Evolutionary conservation across 441 rosid genomes (phyloP).

Genomic region (Erysimum cheiri): DNA sequence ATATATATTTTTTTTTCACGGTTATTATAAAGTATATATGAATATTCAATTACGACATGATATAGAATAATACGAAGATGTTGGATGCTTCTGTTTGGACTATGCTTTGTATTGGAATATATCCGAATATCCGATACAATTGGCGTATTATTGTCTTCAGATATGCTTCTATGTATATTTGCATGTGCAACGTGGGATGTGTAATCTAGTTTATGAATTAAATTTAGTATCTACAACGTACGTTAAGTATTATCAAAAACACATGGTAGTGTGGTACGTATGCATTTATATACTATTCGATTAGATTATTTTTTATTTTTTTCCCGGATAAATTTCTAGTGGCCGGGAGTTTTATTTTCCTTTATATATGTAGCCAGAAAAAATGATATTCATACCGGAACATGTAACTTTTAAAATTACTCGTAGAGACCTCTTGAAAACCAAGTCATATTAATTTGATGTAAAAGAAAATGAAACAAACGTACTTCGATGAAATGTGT

Average conservation of each 20-base stretch:
- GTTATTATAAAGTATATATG: not conserved
- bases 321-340: not conserved
- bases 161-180: conserved; percentile 23
- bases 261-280: not conserved
- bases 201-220: conserved; percentile 13
- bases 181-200: conserved; percentile 44
- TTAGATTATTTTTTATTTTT: not conserved
- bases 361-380: conserved; percentile 1
- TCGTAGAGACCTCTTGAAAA: no score
- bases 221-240: not conserved
- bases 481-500: no score
- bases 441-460: no score
- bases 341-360: not conserved
- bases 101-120: conserved; percentile 34
- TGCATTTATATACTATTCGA: not conserved
- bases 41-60: conserved; percentile 25
- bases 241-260: no score
- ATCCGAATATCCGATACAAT: conserved; percentile 34
- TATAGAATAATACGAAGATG: conserved; percentile 28
- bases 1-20: no score
- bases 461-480: no score
- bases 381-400: no score
- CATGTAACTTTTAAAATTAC: no score
- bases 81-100: conserved; percentile 45
- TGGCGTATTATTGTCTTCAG: conserved; percentile 34